Evolutionary conservation across 2,329 filamentous ascomycete species (phyloP).

Genomic region (Emmonsiellopsis sp.): DNA sequence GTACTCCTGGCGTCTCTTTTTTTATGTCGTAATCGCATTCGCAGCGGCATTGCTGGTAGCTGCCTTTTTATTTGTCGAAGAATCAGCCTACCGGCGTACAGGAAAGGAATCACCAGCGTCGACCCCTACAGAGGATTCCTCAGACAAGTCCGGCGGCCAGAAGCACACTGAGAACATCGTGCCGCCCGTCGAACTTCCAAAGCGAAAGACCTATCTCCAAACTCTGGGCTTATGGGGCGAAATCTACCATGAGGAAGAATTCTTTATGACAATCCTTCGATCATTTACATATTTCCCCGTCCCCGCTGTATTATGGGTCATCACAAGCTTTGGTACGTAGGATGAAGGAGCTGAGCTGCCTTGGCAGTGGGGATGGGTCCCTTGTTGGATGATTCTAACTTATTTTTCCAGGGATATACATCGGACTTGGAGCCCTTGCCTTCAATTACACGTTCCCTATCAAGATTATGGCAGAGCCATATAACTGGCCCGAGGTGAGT

Average conservation of each 20-base stretch:
- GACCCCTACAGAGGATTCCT: slow-evolving; percentile 3
- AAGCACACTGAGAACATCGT: slow-evolving; percentile 19
- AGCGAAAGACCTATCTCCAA: slow-evolving; percentile 32
- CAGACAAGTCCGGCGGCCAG: slow-evolving; percentile 7
- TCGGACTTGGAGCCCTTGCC: slow-evolving; percentile 40
- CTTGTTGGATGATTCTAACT: neutral
- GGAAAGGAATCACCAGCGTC: slow-evolving; percentile 21
- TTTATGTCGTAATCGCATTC: slow-evolving; percentile 53
- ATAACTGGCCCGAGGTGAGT: slow-evolving; percentile 37
- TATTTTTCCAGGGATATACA: slow-evolving; percentile 29
- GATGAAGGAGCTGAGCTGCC: no score
- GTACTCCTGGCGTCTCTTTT: slow-evolving; percentile 53
- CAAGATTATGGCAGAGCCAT: slow-evolving; percentile 37
- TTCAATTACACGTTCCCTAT: slow-evolving; percentile 45
- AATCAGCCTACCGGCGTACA: slow-evolving; percentile 43
- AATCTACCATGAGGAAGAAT: slow-evolving; percentile 35
- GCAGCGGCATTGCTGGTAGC: slow-evolving; percentile 35
- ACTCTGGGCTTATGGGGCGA: slow-evolving; percentile 38
- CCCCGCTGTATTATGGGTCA: slow-evolving; percentile 43
- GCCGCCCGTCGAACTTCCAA: slow-evolving; percentile 17
- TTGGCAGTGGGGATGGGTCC: no score
- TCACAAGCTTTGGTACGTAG: slow-evolving; percentile 38
- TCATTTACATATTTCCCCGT: slow-evolving; percentile 42
- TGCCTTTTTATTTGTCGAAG: slow-evolving; percentile 52
- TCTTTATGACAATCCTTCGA: slow-evolving; percentile 39